A percentile compares a stretch with the other conserved stretches of the same genome.
Conservation (phyloP, 352 stramenopile genomes). For the Phytophthora litchii region DNA sequence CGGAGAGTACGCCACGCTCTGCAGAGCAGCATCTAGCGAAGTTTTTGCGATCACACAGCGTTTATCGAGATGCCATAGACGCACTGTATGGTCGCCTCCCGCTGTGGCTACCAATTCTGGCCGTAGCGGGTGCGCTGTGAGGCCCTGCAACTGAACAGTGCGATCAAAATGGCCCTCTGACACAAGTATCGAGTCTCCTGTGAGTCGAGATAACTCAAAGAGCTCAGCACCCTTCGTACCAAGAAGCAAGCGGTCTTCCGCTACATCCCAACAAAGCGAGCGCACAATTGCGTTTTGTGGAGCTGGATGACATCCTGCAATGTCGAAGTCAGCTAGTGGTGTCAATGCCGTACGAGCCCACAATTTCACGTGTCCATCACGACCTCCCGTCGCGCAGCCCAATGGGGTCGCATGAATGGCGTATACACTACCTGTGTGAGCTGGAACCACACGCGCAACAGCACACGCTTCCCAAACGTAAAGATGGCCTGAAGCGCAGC, state of each 20-base stretch:
- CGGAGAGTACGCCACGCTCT: slow-evolving; percentile 61
- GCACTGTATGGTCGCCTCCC: slow-evolving; percentile 69
- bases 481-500: slow-evolving; percentile 66
- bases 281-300: slow-evolving; percentile 50
- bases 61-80: slow-evolving; percentile 67
- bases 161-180: slow-evolving; percentile 69
- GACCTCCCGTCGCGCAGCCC: slow-evolving; percentile 63
- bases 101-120: slow-evolving; percentile 69
- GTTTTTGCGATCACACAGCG: slow-evolving; percentile 63
- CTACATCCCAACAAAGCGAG: slow-evolving; percentile 70
- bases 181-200: slow-evolving; percentile 60
- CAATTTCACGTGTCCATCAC: slow-evolving; percentile 75
- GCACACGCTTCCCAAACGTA: slow-evolving; percentile 76
- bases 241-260: slow-evolving; percentile 72
- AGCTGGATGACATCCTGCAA: slow-evolving; percentile 58
- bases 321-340: slow-evolving; percentile 67
- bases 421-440: slow-evolving; percentile 73
- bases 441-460: slow-evolving; percentile 62
- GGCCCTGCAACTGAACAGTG: slow-evolving; percentile 47
- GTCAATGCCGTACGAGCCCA: slow-evolving; percentile 55
- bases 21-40: slow-evolving; percentile 61
- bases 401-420: slow-evolving; percentile 58
- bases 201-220: slow-evolving; percentile 72
- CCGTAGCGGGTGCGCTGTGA: slow-evolving; percentile 51
- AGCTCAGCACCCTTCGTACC: slow-evolving; percentile 72